A percentile compares a stretch with the other conserved stretches of the same genome.
These are phyloP conservation scores for Aspergillus aculeatinus DNA, from an alignment of 2,329 filamentous ascomycete species.

Conservation along the genomic window DNA sequence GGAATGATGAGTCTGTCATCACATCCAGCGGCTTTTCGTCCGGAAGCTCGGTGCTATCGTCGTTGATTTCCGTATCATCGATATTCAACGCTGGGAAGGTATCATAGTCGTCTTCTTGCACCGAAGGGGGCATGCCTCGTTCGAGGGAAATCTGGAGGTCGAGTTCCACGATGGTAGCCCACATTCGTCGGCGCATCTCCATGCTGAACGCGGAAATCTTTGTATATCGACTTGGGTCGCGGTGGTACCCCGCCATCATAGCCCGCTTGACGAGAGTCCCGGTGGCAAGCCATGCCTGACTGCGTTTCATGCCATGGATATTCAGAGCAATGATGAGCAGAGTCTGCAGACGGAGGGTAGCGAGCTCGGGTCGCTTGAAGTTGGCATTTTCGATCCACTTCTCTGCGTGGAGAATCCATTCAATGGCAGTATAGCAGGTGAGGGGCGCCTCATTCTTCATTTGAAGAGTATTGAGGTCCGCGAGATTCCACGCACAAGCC, in stretches of 20 bases:
- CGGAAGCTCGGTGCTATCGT: slow-evolving; percentile 32
- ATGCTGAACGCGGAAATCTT: slow-evolving; percentile 41
- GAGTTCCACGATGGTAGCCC: slow-evolving; percentile 58
- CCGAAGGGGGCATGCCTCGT: slow-evolving; percentile 52
- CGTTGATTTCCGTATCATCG: slow-evolving; percentile 51
- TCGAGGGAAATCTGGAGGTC: slow-evolving; percentile 58
- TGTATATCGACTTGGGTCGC: slow-evolving; percentile 35
- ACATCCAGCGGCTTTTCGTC: slow-evolving; percentile 29
- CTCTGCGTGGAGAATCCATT: slow-evolving; percentile 89
- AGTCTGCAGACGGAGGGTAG: slow-evolving; percentile 52
- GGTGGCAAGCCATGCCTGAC: slow-evolving; percentile 54
- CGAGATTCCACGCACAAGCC: slow-evolving; percentile 40
- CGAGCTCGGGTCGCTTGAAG: slow-evolving; percentile 54
- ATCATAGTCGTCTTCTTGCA: slow-evolving; percentile 49
- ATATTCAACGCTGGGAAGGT: slow-evolving; percentile 51
- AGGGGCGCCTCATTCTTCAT: slow-evolving; percentile 29
- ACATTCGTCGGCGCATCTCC: slow-evolving; percentile 55
- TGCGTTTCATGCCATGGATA: slow-evolving; percentile 52
- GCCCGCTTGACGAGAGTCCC: slow-evolving; percentile 54
- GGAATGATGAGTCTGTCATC: slow-evolving; percentile 41
- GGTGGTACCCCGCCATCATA: slow-evolving; percentile 55
- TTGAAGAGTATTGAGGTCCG: slow-evolving; percentile 29
- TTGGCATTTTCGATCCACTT: slow-evolving; percentile 78
- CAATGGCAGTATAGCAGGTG: slow-evolving; percentile 41
- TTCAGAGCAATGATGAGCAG: slow-evolving; percentile 53